Evolutionary conservation across 345 rosid genomes (phyloP).

Genomic region (Triadica sebifera): DNA sequence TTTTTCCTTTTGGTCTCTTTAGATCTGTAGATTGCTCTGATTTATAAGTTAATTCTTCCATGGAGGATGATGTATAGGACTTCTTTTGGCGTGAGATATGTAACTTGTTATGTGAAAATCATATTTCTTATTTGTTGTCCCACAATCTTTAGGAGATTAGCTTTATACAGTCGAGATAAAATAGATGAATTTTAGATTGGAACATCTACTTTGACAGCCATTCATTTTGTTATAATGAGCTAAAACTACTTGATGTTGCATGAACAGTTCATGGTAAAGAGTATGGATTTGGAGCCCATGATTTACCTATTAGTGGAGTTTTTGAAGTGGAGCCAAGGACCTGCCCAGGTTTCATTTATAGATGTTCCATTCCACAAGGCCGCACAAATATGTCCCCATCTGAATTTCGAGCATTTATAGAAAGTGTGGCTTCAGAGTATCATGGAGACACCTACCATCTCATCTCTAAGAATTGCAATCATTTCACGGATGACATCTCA

Average conservation of each 20-base stretch:
- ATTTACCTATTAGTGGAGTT: conserved; percentile 73
- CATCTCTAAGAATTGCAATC: conserved; percentile 78
- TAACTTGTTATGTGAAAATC: neutral
- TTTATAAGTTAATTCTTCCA: neutral
- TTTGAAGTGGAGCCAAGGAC: conserved; percentile 72
- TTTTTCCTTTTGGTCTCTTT: neutral
- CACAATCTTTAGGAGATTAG: neutral
- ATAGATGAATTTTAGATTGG: neutral
- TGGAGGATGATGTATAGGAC: neutral
- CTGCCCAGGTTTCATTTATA: conserved; percentile 67
- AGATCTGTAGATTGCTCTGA: neutral
- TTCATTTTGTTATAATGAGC: neutral
- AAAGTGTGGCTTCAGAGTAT: conserved; percentile 62
- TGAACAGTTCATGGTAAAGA: conserved; percentile 75
- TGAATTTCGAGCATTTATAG: conserved; percentile 57
- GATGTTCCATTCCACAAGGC: conserved; percentile 55
- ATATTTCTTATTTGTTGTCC: neutral
- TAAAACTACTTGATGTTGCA: neutral
- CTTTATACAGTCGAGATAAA: neutral
- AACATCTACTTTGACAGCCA: neutral
- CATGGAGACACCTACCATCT: conserved; percentile 83
- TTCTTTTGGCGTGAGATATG: neutral
- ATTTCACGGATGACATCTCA: conserved; percentile 61
- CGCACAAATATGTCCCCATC: conserved; percentile 40
- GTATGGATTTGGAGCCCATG: conserved; percentile 77